Conservation (phyloP, 1,284 basidiomycete species). For the Apiotrichum gracile region DNA sequence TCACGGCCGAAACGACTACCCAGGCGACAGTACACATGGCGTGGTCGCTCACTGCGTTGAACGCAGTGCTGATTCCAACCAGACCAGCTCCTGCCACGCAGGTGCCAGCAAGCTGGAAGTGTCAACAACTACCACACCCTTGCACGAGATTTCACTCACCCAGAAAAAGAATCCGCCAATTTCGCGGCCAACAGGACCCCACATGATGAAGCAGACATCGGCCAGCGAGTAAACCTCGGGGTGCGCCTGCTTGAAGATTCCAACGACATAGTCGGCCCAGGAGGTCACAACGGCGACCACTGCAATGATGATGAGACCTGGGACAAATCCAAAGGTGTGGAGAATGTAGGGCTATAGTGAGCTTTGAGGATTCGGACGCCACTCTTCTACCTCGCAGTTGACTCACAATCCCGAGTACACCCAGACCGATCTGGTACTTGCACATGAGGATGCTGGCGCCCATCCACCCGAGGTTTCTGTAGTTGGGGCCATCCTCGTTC, state of each 20-base stretch:
- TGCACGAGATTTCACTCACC: neutral
- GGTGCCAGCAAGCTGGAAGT: conserved; percentile 5
- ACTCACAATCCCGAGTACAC: conserved; percentile 31
- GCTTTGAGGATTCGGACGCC: neutral
- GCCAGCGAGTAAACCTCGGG: conserved; percentile 19
- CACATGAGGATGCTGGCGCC: conserved; percentile 22
- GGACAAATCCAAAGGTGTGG: conserved; percentile 28
- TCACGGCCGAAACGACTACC: conserved; percentile 23
- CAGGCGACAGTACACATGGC: conserved; percentile 33
- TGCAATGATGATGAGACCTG: conserved; percentile 35
- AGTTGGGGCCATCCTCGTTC: conserved; percentile 32
- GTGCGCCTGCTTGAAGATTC: conserved; percentile 19
- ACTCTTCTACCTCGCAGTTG: no score
- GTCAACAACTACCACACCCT: no score
- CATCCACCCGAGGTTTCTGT: conserved; percentile 29
- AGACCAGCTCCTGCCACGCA: conserved; percentile 20
- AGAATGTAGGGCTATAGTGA: conserved; percentile 20
- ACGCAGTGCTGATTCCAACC: conserved; percentile 22
- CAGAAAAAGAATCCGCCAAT: conserved; percentile 27
- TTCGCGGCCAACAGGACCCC: conserved; percentile 20
- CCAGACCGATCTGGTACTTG: conserved; percentile 38
- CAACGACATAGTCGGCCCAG: conserved; percentile 21
- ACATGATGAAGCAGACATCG: conserved; percentile 15
- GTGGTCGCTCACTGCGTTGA: conserved; percentile 32
- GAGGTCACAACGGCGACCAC: conserved; percentile 33